Evolutionary conservation across 176 grass and related monocot species (phyloP).

Genomic region (Oryza coarctata): DNA sequence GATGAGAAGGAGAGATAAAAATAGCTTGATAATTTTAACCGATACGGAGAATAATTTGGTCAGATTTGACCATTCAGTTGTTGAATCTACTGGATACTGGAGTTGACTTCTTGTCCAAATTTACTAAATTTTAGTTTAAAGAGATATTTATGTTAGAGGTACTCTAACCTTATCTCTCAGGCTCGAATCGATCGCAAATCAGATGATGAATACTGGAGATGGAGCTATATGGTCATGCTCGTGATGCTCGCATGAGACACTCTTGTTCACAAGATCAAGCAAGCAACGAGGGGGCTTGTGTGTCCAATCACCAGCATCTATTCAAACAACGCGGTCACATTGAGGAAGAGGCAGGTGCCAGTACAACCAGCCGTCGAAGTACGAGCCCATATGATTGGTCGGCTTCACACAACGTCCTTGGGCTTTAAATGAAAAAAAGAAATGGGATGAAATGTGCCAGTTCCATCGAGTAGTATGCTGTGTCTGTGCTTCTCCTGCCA

Average conservation of each 20-base stretch:
- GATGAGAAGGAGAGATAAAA: too few relatives aligned
- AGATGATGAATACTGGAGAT: neutral
- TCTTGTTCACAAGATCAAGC: neutral
- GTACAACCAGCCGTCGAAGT: conserved; percentile 4
- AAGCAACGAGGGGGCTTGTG: neutral
- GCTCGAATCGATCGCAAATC: neutral
- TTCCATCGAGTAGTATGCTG: neutral
- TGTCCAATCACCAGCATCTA: neutral
- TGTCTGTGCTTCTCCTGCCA: neutral
- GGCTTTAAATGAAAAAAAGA: neutral
- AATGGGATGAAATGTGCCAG: neutral
- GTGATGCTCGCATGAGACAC: neutral
- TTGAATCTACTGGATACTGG: too few relatives aligned
- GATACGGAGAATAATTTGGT: too few relatives aligned
- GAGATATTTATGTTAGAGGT: too few relatives aligned
- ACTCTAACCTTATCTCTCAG: neutral
- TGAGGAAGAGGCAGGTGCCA: neutral
- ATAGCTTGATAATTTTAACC: too few relatives aligned
- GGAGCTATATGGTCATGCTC: too few relatives aligned
- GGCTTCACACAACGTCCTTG: neutral
- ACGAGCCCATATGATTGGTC: conserved; percentile 29
- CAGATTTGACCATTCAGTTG: too few relatives aligned
- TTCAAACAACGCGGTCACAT: conserved; percentile 32
- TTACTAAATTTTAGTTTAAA: too few relatives aligned
- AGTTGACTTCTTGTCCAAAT: too few relatives aligned